Conservation (phyloP, 2,329 filamentous ascomycete species). For the Drechmeria coniospora region DNA sequence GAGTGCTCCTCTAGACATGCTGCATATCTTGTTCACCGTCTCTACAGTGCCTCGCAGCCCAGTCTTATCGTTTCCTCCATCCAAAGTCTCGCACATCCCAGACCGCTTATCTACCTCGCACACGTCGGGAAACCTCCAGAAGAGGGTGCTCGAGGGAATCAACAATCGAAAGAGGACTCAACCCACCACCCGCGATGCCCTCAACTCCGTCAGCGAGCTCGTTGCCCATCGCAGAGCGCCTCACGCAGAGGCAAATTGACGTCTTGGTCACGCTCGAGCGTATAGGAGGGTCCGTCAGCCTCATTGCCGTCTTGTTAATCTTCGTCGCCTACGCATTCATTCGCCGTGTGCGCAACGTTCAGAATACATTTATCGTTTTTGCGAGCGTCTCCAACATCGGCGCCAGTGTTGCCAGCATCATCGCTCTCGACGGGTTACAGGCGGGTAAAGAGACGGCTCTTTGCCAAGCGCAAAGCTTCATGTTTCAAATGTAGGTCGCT, state of each 20-base stretch:
- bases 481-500: slow-evolving; percentile 49
- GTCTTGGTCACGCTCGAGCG: slow-evolving; percentile 34
- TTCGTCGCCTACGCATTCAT: slow-evolving; percentile 35
- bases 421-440: slow-evolving; percentile 49
- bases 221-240: slow-evolving; percentile 8
- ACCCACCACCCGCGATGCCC: too few species aligned
- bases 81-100: too few species aligned
- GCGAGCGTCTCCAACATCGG: slow-evolving; percentile 44
- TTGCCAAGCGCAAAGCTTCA: slow-evolving; percentile 44
- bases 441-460: slow-evolving; percentile 37
- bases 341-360: slow-evolving; percentile 38
- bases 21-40: too few species aligned
- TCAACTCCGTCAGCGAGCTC: not conserved
- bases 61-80: too few species aligned
- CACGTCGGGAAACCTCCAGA: too few species aligned
- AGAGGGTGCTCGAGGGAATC: too few species aligned
- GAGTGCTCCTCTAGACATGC: too few species aligned
- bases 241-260: slow-evolving; percentile 21
- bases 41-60: too few species aligned
- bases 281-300: slow-evolving; percentile 35
- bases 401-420: slow-evolving; percentile 50
- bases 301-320: slow-evolving; percentile 34
- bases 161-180: too few species aligned
- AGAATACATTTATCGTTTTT: slow-evolving; percentile 47
- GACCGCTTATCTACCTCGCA: too few species aligned